phyloP scores from a whole-genome alignment of 2,329 filamentous ascomycete species.

The Ampelomyces quisqualis region DNA sequence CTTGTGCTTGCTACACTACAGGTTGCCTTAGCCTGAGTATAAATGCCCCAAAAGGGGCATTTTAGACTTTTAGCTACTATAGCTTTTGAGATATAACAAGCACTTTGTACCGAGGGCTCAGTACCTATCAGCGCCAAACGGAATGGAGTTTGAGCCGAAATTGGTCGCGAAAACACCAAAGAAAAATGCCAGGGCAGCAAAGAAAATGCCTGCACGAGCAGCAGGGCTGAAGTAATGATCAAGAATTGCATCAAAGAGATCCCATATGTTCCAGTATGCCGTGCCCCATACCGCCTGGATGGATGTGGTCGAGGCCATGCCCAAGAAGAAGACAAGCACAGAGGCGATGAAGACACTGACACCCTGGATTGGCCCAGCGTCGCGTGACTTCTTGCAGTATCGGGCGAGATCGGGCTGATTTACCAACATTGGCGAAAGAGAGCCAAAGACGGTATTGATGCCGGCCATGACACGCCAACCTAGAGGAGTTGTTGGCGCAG shows the following conservation, averaged over 20 bases:
- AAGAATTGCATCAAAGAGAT: slow-evolving; percentile 48
- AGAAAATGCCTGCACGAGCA: slow-evolving; percentile 45
- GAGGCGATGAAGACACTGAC: slow-evolving; percentile 44
- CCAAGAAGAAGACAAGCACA: slow-evolving; percentile 46
- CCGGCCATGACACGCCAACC: slow-evolving; percentile 46
- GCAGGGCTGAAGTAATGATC: slow-evolving; percentile 44
- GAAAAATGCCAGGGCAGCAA: slow-evolving; percentile 40
- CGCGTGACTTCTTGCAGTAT: slow-evolving; percentile 40
- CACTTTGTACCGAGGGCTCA: no score
- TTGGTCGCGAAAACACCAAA: slow-evolving; percentile 50
- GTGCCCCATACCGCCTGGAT: slow-evolving; percentile 41
- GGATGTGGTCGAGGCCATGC: slow-evolving; percentile 43
- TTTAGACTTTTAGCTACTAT: no score
- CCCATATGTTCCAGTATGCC: slow-evolving; percentile 51
- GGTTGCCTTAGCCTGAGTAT: no score
- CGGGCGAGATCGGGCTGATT: slow-evolving; percentile 49
- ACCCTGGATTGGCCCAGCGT: slow-evolving; percentile 35
- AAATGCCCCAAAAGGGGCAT: no score
- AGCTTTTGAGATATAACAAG: no score
- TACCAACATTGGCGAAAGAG: slow-evolving; percentile 45
- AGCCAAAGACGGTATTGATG: slow-evolving; percentile 48
- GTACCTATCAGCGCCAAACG: slow-evolving; percentile 47
- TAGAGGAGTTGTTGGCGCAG: slow-evolving; percentile 15
- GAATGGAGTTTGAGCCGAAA: slow-evolving; percentile 46
- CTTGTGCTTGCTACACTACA: no score